Evolutionary conservation across 2,329 filamentous ascomycete species (phyloP).

Genomic region (Sodiomyces alkalinus): DNA sequence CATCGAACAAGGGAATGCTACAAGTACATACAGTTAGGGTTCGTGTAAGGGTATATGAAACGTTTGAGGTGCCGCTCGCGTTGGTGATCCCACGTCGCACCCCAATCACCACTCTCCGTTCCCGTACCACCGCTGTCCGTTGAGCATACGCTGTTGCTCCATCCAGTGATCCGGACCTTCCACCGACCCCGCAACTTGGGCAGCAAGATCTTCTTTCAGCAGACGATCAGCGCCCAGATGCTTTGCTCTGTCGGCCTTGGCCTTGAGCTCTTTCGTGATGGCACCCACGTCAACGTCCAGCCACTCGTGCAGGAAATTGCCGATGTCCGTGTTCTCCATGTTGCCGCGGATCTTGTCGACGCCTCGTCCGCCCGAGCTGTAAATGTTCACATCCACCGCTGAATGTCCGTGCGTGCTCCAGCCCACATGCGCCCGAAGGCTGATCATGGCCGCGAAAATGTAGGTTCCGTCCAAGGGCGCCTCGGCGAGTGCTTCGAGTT

Average conservation of each 20-base stretch:
- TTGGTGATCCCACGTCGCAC: too few species aligned
- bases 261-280: conserved; percentile 60
- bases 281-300: conserved; percentile 64
- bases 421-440: conserved; percentile 72
- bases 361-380: conserved; percentile 56
- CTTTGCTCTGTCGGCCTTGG: conserved; percentile 27
- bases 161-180: conserved; percentile 1
- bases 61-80: too few species aligned
- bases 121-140: too few species aligned
- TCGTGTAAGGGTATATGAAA: too few species aligned
- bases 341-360: conserved; percentile 61
- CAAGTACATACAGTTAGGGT: too few species aligned
- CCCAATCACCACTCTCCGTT: too few species aligned
- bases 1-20: too few species aligned
- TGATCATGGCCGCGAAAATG: conserved; percentile 72
- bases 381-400: conserved; percentile 92
- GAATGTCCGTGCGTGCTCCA: conserved; percentile 93
- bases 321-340: conserved; percentile 89
- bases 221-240: conserved; percentile 4
- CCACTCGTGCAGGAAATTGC: conserved; percentile 65
- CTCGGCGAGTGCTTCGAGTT: conserved; percentile 52
- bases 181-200: background rate
- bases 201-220: too few species aligned
- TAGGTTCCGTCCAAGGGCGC: conserved; percentile 36
- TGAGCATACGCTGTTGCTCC: too few species aligned